A percentile compares a stretch with the other conserved stretches of the same genome.
phyloP scores from a whole-genome alignment of 192 early-diverging fungal species.

The Blastocladiella britannica region DNA sequence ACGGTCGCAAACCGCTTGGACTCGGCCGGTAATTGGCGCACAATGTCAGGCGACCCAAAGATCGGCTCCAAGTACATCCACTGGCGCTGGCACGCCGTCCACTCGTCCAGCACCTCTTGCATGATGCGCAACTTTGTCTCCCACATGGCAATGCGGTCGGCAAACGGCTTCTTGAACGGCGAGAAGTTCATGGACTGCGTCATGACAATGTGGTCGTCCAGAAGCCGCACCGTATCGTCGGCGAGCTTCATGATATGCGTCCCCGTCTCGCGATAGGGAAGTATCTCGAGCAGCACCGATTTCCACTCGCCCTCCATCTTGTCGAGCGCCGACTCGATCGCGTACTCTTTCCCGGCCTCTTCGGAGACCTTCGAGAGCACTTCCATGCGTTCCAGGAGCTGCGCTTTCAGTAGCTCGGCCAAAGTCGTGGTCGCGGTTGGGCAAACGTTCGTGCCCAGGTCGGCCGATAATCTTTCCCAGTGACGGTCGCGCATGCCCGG shows the following conservation, averaged over 20 bases:
- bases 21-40: constrained; percentile 24
- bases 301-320: constrained; percentile 82
- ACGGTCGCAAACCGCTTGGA: constrained; percentile 91
- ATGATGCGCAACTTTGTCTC: constrained; percentile 92
- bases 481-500: constrained; percentile 91
- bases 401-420: constrained; percentile 84
- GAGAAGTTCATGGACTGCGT: constrained; percentile 92
- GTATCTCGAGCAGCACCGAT: constrained; percentile 73
- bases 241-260: constrained; percentile 76
- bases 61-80: constrained; percentile 99
- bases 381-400: constrained; percentile 65
- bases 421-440: constrained; percentile 63
- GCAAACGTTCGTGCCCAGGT: constrained; percentile 44
- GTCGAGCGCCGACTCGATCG: constrained; percentile 88
- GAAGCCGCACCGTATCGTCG: constrained; percentile 94
- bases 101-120: constrained; percentile 91
- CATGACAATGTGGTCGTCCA: constrained; percentile 81
- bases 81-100: constrained; percentile 98
- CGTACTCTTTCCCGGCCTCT: constrained; percentile 97
- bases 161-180: constrained; percentile 94
- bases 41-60: constrained; percentile 60
- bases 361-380: constrained; percentile 70
- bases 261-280: constrained; percentile 92
- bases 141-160: constrained; percentile 83
- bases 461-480: constrained; percentile 83